Base-by-base conservation (phyloP, 1,139 yeast genomes). In the Pneumocystis murina region DNA sequence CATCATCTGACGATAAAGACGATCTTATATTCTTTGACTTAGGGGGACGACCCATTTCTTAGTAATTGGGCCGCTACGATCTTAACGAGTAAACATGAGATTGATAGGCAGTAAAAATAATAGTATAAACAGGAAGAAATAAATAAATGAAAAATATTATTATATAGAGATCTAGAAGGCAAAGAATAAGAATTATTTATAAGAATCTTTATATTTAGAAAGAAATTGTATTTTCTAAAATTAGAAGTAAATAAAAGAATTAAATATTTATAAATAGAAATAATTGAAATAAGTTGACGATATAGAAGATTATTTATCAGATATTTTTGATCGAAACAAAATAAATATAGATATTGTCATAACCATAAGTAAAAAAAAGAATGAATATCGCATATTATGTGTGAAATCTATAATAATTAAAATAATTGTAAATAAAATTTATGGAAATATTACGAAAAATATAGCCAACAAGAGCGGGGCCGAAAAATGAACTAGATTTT, bases 401-500 rank as follows among this genome's bases (percentile, higher is more conserved):
- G 87, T 84, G 64, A 75, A 75, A 73, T 85, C 88, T 3, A 86
- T 83, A 62, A 85, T 79, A 64, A 84, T 66, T 24, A 48, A 48
- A 48, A 48, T 20, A 14, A 8, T 48, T 12, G n/a, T 24, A 7
- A 33, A 33, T 33, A 33, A 6, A 17, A n/a, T 48, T 24, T 24
- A 41, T 48, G 7, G 33, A 24, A 48, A 24, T 10, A 48, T 48
- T 48, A 48, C 55, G 33, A 48, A 48, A 28, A 48, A 48, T 48
- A 48, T 20, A 48, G 0, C 88, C 91, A 16, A 86, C 81, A 36
- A 85, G 69, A 7, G 83, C 73, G 0, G 91, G 91, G 0, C 91
- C 90, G 40, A 85, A 68, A 4, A 85, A 80, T 0, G 87, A 83
- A 8, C 87, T 83, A 2, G 90, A 89, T 69, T 85, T 85, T 71